Conservation (phyloP, 768 basidiomycete species). For the Brasilioporus rufonigricans region DNA sequence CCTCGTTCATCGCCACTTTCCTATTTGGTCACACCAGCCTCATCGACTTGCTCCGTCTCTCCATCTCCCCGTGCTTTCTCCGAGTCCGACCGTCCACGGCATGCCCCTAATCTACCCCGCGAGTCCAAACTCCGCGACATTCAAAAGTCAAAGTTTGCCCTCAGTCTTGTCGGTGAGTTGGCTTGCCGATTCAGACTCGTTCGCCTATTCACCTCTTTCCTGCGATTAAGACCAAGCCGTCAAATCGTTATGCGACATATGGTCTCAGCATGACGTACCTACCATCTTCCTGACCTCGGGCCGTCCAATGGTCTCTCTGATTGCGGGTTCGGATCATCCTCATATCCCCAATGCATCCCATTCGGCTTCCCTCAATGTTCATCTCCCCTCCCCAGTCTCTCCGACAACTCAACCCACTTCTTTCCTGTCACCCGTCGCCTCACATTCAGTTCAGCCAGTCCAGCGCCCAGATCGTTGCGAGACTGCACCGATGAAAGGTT, state of each 20-base stretch:
- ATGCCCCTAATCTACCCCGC: conserved; percentile 34
- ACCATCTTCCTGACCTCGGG: conserved; percentile 45
- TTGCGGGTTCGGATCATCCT: conserved; percentile 10
- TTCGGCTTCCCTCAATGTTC: conserved; percentile 31
- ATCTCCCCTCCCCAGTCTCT: conserved; percentile 55
- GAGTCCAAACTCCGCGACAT: conserved; percentile 39
- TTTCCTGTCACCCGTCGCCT: conserved; percentile 27
- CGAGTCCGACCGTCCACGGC: conserved; percentile 33
- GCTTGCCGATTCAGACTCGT: neutral
- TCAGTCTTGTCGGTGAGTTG: conserved; percentile 67
- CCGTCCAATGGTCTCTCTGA: conserved; percentile 24
- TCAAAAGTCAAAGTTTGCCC: conserved; percentile 64
- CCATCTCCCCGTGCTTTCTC: conserved; percentile 40
- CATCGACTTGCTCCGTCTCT: conserved; percentile 48
- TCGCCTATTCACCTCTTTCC: conserved; percentile 10
- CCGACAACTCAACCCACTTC: conserved; percentile 42
- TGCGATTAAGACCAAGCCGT: conserved; percentile 67
- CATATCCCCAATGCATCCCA: conserved; percentile 1
- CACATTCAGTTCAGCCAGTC: conserved; percentile 23
- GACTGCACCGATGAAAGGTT: conserved; percentile 63
- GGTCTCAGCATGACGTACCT: conserved; percentile 77
- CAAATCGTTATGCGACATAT: conserved; percentile 73
- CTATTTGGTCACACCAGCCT: conserved; percentile 59
- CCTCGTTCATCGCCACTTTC: conserved; percentile 33
- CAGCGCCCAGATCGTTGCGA: conserved; percentile 25